Conservation (phyloP, 2,329 filamentous ascomycete genomes). For the Malbranchea cinnamomea region DNA sequence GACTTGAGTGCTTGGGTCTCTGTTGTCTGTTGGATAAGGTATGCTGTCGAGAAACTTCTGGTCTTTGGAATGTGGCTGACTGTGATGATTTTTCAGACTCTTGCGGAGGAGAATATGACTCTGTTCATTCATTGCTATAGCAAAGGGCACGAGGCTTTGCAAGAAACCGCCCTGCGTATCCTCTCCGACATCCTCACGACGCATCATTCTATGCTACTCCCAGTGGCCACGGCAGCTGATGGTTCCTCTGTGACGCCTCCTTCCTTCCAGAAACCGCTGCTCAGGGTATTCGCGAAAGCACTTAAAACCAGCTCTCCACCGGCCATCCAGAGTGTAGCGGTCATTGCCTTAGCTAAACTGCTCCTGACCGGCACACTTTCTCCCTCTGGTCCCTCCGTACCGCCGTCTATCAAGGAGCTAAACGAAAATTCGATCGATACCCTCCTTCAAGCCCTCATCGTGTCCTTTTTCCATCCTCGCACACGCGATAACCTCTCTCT, state of each 20-base stretch:
- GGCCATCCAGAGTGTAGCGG: conserved; percentile 67
- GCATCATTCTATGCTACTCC: conserved; percentile 63
- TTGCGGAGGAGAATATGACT: conserved; percentile 81
- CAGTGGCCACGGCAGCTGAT: conserved; percentile 27
- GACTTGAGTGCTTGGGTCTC: conserved; percentile 74
- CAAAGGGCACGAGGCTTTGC: conserved; percentile 79
- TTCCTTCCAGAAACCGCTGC: conserved; percentile 44
- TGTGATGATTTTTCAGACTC: conserved; percentile 35
- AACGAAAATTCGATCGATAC: conserved; percentile 48
- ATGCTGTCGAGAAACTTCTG: conserved; percentile 11
- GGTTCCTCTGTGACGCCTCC: conserved; percentile 35
- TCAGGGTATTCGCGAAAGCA: conserved; percentile 75
- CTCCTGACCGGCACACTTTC: conserved; percentile 62
- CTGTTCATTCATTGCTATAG: conserved; percentile 93
- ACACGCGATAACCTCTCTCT: conserved; percentile 68
- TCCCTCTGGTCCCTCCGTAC: conserved; percentile 38
- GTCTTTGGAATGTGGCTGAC: conserved; percentile 1
- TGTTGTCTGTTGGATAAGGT: conserved; percentile 81
- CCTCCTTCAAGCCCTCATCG: conserved; percentile 68
- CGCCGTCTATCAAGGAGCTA: conserved; percentile 24
- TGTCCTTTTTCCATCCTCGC: conserved; percentile 80
- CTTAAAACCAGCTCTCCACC: conserved; percentile 56
- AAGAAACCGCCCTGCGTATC: conserved; percentile 81
- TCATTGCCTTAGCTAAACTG: conserved; percentile 70
- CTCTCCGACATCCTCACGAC: conserved; percentile 85